Base-by-base conservation (phyloP, 2,329 filamentous ascomycete species). In the Aspergillus udagawae region DNA sequence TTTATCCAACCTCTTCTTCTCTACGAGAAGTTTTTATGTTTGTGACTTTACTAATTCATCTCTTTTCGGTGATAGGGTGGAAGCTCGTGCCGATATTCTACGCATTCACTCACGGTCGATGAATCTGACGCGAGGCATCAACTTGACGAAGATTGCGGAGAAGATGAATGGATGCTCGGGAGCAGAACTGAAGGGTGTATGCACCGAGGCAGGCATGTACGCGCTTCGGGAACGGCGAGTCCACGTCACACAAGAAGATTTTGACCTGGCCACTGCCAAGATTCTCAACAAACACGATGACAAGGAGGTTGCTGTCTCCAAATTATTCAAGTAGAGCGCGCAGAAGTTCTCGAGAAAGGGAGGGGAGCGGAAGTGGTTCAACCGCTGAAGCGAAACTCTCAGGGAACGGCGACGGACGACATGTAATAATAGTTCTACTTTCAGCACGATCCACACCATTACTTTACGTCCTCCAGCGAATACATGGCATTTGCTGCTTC, bases 101-200 rank as follows among this genome's bases (percentile, higher is more conserved):
- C 89, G 94, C 65, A 99, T 99, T 69, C 94, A 99, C 81, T 95
- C 90, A 67, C 86, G 94, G 69, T 96, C 92, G 78, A 99, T 99
- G 94, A 99, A 99, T 79, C 78, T 99, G 68, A 99, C 94, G 14
- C 86, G 94, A 70, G 94, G 94, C 53, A 97, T 99, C 80, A 96
- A 99, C 78, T 81, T 99, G 64, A 96, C 85, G 69, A 99, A 99
- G 86, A 96, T 97, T 68, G 94, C 94, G 29, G 94, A 99, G 82
- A 97, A 97, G 85, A 99, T 99, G 94, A 97, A 97, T 71, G 94
- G 94, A 52, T 99, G 94, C 78, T 97, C 92, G 3, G 94, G 94
- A 60, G 94, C 94, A 54, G 94, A 99, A 79, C 79, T 99, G 67
- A 99, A 99, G 86, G 94, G 94, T 80, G 94, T 99, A 50, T 99